Evolutionary conservation across 352 stramenopile genomes (phyloP).

Genomic region (Globisporangium nagaii): DNA sequence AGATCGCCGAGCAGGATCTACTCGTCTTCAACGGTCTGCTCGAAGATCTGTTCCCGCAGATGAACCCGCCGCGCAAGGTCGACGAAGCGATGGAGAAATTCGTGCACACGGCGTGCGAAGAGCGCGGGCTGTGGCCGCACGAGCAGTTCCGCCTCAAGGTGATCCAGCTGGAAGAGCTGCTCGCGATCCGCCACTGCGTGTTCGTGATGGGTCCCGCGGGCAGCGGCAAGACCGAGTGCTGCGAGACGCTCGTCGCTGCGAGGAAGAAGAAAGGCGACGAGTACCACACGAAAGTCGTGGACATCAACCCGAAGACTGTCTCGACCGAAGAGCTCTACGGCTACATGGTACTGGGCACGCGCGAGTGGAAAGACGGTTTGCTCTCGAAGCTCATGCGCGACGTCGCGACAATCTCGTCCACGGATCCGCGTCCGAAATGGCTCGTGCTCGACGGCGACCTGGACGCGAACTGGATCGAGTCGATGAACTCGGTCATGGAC

Average conservation of each 20-base stretch:
- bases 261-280: slow-evolving; percentile 68
- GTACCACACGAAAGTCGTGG: slow-evolving; percentile 65
- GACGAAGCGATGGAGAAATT: slow-evolving; percentile 88
- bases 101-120: slow-evolving; percentile 87
- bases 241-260: slow-evolving; percentile 85
- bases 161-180: slow-evolving; percentile 93
- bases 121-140: slow-evolving; percentile 87
- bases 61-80: slow-evolving; percentile 85
- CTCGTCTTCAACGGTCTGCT: slow-evolving; percentile 93
- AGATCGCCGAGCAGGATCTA: slow-evolving; percentile 93
- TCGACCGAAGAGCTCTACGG: slow-evolving; percentile 96
- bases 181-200: slow-evolving; percentile 93
- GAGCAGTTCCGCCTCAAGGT: slow-evolving; percentile 92
- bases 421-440: slow-evolving; percentile 88
- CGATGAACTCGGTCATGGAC: slow-evolving; percentile 90
- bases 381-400: slow-evolving; percentile 94
- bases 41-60: slow-evolving; percentile 89
- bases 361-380: slow-evolving; percentile 95
- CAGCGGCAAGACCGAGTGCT: slow-evolving; percentile 93
- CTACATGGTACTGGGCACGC: slow-evolving; percentile 91
- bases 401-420: slow-evolving; percentile 54
- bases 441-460: slow-evolving; percentile 92
- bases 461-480: slow-evolving; percentile 86
- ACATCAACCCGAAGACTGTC: slow-evolving; percentile 95
- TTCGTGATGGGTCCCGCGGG: slow-evolving; percentile 94